Evolutionary conservation across 441 rosid genomes (phyloP).

Genomic region (Gossypium gossypioides): DNA sequence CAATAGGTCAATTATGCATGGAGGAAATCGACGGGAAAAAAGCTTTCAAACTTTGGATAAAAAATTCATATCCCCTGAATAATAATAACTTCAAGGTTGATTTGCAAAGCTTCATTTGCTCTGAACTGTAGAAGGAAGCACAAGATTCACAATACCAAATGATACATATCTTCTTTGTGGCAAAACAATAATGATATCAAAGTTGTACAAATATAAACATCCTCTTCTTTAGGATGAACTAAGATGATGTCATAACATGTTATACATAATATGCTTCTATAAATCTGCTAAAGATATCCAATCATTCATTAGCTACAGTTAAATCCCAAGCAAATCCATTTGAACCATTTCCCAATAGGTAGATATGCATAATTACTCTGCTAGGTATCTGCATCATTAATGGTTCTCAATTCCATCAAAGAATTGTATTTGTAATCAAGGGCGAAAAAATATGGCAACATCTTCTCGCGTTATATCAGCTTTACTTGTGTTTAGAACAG

Average conservation of each 20-base stretch:
- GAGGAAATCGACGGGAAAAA: too few species aligned
- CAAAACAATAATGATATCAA: background rate
- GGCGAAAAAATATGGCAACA: background rate
- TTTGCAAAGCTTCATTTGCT: background rate
- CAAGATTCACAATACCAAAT: background rate
- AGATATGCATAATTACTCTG: background rate
- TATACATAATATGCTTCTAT: background rate
- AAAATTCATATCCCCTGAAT: background rate
- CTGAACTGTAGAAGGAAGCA: background rate
- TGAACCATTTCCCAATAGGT: background rate
- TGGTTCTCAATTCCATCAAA: background rate
- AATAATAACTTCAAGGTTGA: background rate
- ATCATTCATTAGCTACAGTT: background rate
- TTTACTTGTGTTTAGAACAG: slow-evolving; percentile 31
- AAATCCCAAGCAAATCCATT: background rate
- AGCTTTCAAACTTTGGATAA: background rate
- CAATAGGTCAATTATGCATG: background rate
- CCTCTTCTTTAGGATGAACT: background rate
- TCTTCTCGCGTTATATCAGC: background rate
- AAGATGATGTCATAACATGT: background rate
- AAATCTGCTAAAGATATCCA: background rate
- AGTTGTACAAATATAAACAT: background rate
- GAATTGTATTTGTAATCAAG: background rate
- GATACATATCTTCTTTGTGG: background rate
- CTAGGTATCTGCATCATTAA: background rate